A percentile compares a stretch with the other conserved stretches of the same genome.
These are phyloP conservation scores for Claviceps sorghi DNA, from an alignment of 2,329 filamentous ascomycete species.

Conservation along the genomic window DNA sequence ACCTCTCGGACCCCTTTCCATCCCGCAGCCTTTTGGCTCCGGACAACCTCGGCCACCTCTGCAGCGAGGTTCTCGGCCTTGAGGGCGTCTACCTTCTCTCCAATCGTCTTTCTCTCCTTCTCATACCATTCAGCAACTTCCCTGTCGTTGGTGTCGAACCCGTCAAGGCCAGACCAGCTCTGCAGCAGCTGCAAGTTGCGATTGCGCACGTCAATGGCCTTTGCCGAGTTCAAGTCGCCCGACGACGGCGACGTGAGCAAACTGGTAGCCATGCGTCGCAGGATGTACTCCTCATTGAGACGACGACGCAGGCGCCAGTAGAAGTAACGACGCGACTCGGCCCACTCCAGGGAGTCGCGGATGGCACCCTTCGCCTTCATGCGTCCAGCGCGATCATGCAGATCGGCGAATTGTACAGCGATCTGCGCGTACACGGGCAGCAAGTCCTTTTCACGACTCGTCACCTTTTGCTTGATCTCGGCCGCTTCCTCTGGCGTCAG, in stretches of 20 bases:
- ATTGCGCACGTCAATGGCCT: conserved; percentile 41
- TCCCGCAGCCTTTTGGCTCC: conserved; percentile 45
- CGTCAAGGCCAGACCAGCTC: conserved; percentile 66
- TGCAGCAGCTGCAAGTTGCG: conserved; percentile 61
- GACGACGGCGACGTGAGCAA: conserved; percentile 16
- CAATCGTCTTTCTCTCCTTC: conserved; percentile 72
- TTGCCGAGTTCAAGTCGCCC: conserved; percentile 20
- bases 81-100: conserved; percentile 70
- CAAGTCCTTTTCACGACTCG: conserved; percentile 70
- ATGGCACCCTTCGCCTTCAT: conserved; percentile 98
- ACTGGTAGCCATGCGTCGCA: conserved; percentile 64
- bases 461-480: conserved; percentile 72
- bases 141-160: conserved; percentile 67
- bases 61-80: conserved; percentile 53
- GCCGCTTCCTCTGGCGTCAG: conserved; percentile 61
- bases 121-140: conserved; percentile 92
- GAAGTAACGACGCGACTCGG: conserved; percentile 88
- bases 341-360: conserved; percentile 70
- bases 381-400: conserved; percentile 90
- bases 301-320: conserved; percentile 98
- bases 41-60: conserved; percentile 31
- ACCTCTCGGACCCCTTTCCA: conserved; percentile 80
- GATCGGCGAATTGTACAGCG: conserved; percentile 89
- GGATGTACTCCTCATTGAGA: conserved; percentile 92
- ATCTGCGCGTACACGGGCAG: conserved; percentile 91